Conservation (phyloP, 2,329 filamentous ascomycete species). For the Alternaria dauci region DNA sequence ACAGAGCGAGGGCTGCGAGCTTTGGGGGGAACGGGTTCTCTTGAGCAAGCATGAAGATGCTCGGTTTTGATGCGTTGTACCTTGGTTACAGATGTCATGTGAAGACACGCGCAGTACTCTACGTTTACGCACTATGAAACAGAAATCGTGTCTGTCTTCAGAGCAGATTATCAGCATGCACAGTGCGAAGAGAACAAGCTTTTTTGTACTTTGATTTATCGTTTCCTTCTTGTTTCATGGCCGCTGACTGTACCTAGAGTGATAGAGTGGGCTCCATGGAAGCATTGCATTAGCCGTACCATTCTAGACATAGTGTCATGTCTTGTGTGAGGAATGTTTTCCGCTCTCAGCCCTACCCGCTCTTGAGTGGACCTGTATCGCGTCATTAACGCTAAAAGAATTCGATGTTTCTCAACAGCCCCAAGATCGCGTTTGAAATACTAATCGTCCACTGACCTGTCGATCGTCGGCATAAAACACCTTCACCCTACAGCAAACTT, state of each 20-base stretch:
- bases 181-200: not conserved
- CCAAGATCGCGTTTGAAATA: slow-evolving; percentile 13
- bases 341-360: slow-evolving; percentile 24
- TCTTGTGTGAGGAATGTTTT: not conserved
- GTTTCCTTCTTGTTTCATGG: not conserved
- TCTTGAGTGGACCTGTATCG: slow-evolving; percentile 23
- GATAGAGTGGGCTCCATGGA: not conserved
- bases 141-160: not conserved
- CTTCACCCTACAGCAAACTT: slow-evolving; percentile 8
- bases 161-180: not conserved
- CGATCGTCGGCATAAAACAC: slow-evolving; percentile 12
- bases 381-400: slow-evolving; percentile 42
- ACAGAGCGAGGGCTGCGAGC: slow-evolving; percentile 40
- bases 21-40: slow-evolving; percentile 31
- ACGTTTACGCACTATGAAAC: not conserved
- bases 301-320: not conserved
- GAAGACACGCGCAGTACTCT: not conserved
- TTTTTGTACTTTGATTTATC: not conserved
- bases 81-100: not conserved
- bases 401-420: slow-evolving; percentile 25
- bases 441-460: slow-evolving; percentile 21
- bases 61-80: not conserved
- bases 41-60: not conserved
- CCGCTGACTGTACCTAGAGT: not conserved
- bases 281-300: not conserved